Conservation (phyloP, 192 early-diverging fungal species). For the Entomortierella lignicola region DNA sequence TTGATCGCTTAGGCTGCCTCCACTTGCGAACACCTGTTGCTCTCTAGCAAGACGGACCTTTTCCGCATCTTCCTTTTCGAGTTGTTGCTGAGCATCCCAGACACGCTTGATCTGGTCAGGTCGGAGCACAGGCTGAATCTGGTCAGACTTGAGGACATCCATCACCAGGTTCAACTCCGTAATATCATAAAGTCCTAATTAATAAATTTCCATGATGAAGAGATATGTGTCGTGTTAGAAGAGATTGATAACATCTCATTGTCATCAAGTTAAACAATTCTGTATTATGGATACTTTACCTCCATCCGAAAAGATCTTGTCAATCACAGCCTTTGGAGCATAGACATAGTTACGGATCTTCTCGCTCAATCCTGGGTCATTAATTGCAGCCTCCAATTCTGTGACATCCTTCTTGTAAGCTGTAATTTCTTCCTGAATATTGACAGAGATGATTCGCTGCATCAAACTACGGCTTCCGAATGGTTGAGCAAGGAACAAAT, state of each 20-base stretch:
- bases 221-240: background rate
- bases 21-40: background rate
- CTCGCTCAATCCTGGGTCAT: slow-evolving; percentile 55
- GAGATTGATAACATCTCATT: no score
- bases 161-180: slow-evolving; percentile 33
- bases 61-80: slow-evolving; percentile 19
- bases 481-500: slow-evolving; percentile 69
- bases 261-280: background rate
- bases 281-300: background rate
- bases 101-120: slow-evolving; percentile 36
- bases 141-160: slow-evolving; percentile 29
- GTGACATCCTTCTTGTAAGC: slow-evolving; percentile 61
- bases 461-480: slow-evolving; percentile 65
- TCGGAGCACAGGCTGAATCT: slow-evolving; percentile 22
- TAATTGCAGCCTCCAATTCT: slow-evolving; percentile 35
- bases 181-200: slow-evolving; percentile 41
- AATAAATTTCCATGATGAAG: no score
- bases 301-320: slow-evolving; percentile 25
- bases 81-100: slow-evolving; percentile 27
- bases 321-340: slow-evolving; percentile 23
- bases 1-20: slow-evolving; percentile 9
- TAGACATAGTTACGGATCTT: slow-evolving; percentile 64
- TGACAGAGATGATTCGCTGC: slow-evolving; percentile 68
- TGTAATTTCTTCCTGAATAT: slow-evolving; percentile 62
- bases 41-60: slow-evolving; percentile 9